A percentile compares a stretch with the other conserved stretches of the same genome.
Evolutionary conservation across 2,329 filamentous ascomycete genomes (phyloP).

Genomic region (Penicillium sp.): DNA sequence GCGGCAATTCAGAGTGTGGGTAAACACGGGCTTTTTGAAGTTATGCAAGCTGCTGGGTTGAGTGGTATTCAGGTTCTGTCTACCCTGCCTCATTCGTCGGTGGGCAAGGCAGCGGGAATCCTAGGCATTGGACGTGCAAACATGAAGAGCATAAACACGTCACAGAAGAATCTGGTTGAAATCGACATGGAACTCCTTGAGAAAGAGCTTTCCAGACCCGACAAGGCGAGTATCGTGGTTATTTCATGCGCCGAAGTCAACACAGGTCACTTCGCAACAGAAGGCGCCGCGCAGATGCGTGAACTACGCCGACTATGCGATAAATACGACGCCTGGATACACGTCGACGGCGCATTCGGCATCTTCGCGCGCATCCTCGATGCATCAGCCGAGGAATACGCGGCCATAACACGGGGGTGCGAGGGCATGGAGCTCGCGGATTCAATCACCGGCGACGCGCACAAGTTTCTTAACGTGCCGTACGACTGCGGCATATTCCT

Average conservation of each 20-base stretch:
- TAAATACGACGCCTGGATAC: constrained; percentile 74
- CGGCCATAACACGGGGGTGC: constrained; percentile 45
- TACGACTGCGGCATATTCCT: constrained; percentile 93
- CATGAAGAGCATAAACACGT: constrained; percentile 56
- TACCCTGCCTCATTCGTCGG: constrained; percentile 76
- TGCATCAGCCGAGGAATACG: constrained; percentile 51
- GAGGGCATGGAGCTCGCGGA: constrained; percentile 76
- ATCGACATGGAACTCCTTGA: constrained; percentile 67
- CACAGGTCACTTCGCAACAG: constrained; percentile 73
- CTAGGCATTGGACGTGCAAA: constrained; percentile 70
- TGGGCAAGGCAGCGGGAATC: constrained; percentile 77
- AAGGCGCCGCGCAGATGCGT: constrained; percentile 54
- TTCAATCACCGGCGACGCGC: constrained; percentile 79
- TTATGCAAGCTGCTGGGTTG: constrained; percentile 62
- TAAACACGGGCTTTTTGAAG: constrained; percentile 64
- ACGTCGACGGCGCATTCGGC: constrained; percentile 88
- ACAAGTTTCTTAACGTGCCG: constrained; percentile 92
- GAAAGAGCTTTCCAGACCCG: constrained; percentile 49
- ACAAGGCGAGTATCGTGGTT: constrained; percentile 68
- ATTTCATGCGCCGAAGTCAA: constrained; percentile 90
- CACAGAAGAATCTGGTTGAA: constrained; percentile 55
- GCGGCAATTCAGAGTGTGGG: constrained; percentile 52
- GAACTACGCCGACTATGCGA: constrained; percentile 67
- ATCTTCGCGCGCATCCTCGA: constrained; percentile 70
- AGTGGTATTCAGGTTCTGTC: constrained; percentile 71